Conservation (phyloP, 306 rosid genomes). For the Castanopsis chinensis region DNA sequence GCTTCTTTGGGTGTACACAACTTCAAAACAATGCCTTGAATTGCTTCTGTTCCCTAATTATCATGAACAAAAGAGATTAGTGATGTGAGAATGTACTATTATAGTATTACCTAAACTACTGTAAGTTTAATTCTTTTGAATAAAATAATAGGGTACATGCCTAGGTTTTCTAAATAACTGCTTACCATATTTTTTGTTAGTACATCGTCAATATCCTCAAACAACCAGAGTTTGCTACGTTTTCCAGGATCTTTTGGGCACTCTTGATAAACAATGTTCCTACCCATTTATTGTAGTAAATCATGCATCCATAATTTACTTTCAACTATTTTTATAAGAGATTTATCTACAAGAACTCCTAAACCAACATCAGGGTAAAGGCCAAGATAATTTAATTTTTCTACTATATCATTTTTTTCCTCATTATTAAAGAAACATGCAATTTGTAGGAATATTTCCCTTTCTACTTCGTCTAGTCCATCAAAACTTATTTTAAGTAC, state of each 20-base stretch:
- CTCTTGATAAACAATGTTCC: not conserved
- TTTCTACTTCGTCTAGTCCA: too few species aligned
- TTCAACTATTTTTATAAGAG: not conserved
- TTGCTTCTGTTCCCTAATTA: not conserved
- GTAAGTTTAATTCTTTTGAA: not conserved
- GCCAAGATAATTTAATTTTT: too few species aligned
- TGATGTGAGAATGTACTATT: not conserved
- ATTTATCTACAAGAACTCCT: not conserved
- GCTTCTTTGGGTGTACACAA: too few species aligned
- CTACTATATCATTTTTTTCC: too few species aligned
- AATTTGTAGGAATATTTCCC: too few species aligned
- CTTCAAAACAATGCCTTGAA: constrained; percentile 8
- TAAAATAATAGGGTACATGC: not conserved
- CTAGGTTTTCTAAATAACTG: not conserved
- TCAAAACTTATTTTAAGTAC: too few species aligned
- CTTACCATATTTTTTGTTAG: not conserved
- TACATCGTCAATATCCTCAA: not conserved
- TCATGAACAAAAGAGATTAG: not conserved
- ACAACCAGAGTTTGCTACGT: not conserved
- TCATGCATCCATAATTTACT: not conserved
- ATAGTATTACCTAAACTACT: not conserved
- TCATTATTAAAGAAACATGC: too few species aligned
- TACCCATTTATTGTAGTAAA: not conserved
- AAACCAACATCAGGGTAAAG: not conserved
- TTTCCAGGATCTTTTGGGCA: not conserved